Percentiles rank a stretch among this genome's conserved stretches.
These are phyloP conservation scores for Paxillus rubicundulus DNA, from an alignment of 768 basidiomycete species.

Conservation along the genomic window DNA sequence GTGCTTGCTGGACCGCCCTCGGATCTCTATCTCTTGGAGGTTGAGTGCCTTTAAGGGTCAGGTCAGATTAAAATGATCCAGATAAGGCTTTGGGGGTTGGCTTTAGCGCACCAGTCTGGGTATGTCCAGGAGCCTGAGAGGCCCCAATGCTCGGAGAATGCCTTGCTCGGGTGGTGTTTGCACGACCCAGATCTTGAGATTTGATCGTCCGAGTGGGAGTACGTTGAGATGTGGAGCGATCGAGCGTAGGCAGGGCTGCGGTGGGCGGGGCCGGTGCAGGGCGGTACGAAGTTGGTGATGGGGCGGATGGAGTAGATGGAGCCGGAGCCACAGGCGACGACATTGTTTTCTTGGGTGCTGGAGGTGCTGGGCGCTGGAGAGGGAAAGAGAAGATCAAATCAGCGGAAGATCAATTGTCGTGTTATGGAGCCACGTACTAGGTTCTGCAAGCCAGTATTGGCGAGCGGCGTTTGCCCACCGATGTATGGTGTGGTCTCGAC, in stretches of 20 bases:
- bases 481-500: constrained; percentile 35
- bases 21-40: constrained; percentile 39
- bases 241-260: constrained; percentile 64
- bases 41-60: constrained; percentile 44
- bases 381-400: constrained; percentile 6
- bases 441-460: constrained; percentile 53
- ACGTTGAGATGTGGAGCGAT: constrained; percentile 86
- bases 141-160: constrained; percentile 45
- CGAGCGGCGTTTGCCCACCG: constrained; percentile 27
- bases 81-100: constrained; percentile 48
- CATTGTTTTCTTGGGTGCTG: constrained; percentile 41
- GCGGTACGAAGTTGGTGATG: constrained; percentile 53
- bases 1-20: constrained; percentile 35
- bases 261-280: constrained; percentile 75
- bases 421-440: constrained; percentile 42
- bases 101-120: constrained; percentile 33
- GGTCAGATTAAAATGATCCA: constrained; percentile 59
- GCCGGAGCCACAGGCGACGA: constrained; percentile 29
- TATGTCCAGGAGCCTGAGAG: constrained; percentile 24
- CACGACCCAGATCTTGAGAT: constrained; percentile 49
- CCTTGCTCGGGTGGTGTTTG: constrained; percentile 68
- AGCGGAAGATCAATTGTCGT: background rate
- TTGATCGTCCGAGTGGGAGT: constrained; percentile 53
- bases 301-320: constrained; percentile 29
- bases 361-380: constrained; percentile 38